phyloP scores from a whole-genome alignment of 202 grass and related monocot species.

The Panicum virgatum region DNA sequence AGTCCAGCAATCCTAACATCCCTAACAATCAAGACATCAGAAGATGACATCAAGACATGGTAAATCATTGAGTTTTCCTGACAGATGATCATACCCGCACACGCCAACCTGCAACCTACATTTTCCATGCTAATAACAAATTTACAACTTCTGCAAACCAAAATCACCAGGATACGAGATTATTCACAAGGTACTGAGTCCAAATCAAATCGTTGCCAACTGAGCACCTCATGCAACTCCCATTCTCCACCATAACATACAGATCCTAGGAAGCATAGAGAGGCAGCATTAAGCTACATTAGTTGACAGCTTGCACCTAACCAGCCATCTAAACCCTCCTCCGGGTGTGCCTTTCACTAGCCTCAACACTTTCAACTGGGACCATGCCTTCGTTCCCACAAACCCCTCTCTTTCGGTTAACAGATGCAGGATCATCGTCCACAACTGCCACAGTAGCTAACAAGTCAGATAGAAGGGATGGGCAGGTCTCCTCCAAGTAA shows the following conservation, averaged over 20 bases:
- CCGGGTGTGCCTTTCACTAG: conserved; percentile 52
- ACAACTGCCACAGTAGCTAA: conserved; percentile 71
- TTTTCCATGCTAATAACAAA: background rate
- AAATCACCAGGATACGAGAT: conserved; percentile 16
- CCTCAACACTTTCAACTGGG: conserved; percentile 51
- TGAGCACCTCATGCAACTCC: conserved; percentile 28
- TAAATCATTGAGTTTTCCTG: background rate
- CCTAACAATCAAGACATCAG: background rate
- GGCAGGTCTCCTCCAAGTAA: conserved; percentile 85
- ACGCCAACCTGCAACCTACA: background rate
- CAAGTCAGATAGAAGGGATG: conserved; percentile 69
- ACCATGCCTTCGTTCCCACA: conserved; percentile 39
- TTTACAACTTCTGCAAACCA: conserved; percentile 9
- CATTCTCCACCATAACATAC: background rate
- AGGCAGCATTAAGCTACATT: conserved; percentile 28
- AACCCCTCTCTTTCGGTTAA: conserved; percentile 64
- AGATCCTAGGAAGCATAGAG: background rate
- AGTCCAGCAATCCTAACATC: background rate
- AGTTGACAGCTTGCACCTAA: conserved; percentile 30
- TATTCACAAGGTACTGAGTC: conserved; percentile 48
- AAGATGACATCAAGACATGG: background rate
- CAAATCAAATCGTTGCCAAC: conserved; percentile 34
- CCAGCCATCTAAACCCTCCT: conserved; percentile 53
- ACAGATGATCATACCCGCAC: background rate
- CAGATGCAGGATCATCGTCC: conserved; percentile 44